These are phyloP conservation scores for Pleurotus salmoneostramineus DNA, from an alignment of 768 basidiomycete genomes.

Conservation along the genomic window DNA sequence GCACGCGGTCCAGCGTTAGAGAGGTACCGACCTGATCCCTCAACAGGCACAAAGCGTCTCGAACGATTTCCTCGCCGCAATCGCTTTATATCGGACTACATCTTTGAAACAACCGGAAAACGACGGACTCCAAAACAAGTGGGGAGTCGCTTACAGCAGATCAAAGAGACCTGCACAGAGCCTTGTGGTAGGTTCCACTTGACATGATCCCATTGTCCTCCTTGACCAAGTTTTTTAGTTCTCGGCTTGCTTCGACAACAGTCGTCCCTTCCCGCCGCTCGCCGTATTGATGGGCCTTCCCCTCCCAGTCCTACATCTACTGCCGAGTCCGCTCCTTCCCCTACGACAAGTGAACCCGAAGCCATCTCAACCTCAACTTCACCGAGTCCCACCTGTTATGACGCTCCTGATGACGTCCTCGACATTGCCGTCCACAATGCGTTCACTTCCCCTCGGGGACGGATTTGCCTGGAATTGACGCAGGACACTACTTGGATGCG, in stretches of 20 bases:
- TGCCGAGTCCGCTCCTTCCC: background rate
- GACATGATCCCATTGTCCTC: background rate
- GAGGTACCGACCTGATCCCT: constrained; percentile 50
- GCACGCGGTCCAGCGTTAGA: constrained; percentile 36
- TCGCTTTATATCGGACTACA: constrained; percentile 62
- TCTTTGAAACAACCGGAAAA: constrained; percentile 50
- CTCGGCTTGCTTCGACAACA: constrained; percentile 14
- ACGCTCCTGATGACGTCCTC: background rate
- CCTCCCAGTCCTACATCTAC: background rate
- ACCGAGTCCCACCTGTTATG: background rate
- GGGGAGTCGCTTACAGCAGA: constrained; percentile 65
- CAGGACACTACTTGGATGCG: background rate
- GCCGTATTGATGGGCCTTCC: background rate
- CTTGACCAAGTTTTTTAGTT: constrained; percentile 13
- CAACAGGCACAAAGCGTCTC: constrained; percentile 46
- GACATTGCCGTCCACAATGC: background rate
- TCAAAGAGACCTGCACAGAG: constrained; percentile 58
- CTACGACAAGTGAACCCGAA: background rate
- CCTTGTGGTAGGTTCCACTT: constrained; percentile 42
- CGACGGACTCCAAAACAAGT: constrained; percentile 65
- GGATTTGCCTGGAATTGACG: background rate
- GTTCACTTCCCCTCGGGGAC: background rate
- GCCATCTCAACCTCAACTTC: background rate
- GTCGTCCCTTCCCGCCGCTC: background rate
- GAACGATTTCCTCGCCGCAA: constrained; percentile 66